These are phyloP conservation scores for Papilionanthe hybrid DNA, from an alignment of 116 monocot species.

Conservation along the genomic window DNA sequence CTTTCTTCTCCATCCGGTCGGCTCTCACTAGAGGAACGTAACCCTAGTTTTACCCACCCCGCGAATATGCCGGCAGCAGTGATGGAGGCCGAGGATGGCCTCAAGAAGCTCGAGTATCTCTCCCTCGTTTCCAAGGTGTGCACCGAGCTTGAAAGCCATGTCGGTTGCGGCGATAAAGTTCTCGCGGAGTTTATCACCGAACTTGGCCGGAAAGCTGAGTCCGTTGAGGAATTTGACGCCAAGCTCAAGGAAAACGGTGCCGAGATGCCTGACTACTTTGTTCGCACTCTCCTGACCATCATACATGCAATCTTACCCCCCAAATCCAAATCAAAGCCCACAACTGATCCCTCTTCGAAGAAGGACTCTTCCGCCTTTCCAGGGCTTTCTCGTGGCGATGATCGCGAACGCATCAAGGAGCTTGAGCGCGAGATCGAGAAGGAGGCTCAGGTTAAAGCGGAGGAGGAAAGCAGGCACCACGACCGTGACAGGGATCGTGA, in stretches of 20 bases:
- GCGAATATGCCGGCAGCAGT: conserved; percentile 13
- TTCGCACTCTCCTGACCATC: conserved; percentile 83
- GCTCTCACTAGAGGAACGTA: too few species aligned
- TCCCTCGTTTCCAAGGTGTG: conserved; percentile 86
- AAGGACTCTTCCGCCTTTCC: conserved; percentile 16
- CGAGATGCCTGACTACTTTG: conserved; percentile 94
- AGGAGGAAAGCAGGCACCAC: conserved; percentile 1
- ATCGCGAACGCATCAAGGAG: conserved; percentile 31
- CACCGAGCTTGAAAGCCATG: conserved; percentile 74
- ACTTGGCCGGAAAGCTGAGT: conserved; percentile 37
- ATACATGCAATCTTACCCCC: conserved; percentile 90
- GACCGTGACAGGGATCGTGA: conserved; percentile 3
- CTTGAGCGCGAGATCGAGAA: conserved; percentile 30
- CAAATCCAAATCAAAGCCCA: conserved; percentile 15
- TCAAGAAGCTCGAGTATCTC: conserved; percentile 78
- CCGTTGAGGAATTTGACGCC: conserved; percentile 70
- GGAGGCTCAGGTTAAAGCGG: conserved; percentile 10
- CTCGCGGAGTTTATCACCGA: conserved; percentile 59
- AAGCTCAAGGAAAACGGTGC: conserved; percentile 81
- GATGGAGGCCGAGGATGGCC: conserved; percentile 27
- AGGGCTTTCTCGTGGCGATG: conserved; percentile 39
- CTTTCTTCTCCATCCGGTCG: too few species aligned
- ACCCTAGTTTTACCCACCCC: not conserved
- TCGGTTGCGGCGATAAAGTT: conserved; percentile 50
- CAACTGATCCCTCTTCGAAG: not conserved